These are phyloP conservation scores for Manihot esculenta DNA, from an alignment of 441 rosid species.

Conservation along the genomic window DNA sequence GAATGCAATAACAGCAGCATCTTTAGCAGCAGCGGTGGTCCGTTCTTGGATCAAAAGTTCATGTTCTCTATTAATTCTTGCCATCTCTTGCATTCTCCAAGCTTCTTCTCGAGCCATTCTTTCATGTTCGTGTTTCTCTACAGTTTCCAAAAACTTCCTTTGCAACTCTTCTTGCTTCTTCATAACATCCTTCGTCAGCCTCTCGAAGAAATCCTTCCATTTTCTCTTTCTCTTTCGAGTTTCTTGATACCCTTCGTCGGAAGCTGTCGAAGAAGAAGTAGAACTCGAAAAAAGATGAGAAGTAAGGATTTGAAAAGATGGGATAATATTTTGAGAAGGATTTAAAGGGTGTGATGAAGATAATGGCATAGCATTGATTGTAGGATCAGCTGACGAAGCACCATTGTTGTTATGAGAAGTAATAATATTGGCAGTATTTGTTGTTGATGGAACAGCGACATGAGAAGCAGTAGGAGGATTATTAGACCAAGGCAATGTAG, in stretches of 20 bases:
- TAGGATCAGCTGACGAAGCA: conserved; percentile 1
- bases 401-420: not conserved
- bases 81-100: conserved; percentile 61
- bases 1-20: conserved; percentile 63
- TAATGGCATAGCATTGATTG: conserved; percentile 13
- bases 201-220: conserved; percentile 58
- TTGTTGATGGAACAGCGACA: conserved; percentile 30
- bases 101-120: conserved; percentile 59
- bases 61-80: conserved; percentile 49
- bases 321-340: conserved; percentile 16
- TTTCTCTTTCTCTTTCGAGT: conserved; percentile 46
- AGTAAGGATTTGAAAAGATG: conserved; percentile 27
- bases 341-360: not conserved
- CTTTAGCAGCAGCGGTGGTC: conserved; percentile 57
- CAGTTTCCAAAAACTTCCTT: conserved; percentile 51
- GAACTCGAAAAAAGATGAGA: conserved; percentile 47
- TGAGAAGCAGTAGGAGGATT: conserved; percentile 1
- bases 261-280: conserved; percentile 53
- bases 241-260: conserved; percentile 43
- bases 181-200: conserved; percentile 51
- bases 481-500: conserved; percentile 13
- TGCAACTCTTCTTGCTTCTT: conserved; percentile 72
- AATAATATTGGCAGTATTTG: not conserved
- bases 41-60: conserved; percentile 60
- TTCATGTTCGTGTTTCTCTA: conserved; percentile 58